Evolutionary conservation across 78 protist species (phyloP).

Genomic region (Cavenderia fasciculata): DNA sequence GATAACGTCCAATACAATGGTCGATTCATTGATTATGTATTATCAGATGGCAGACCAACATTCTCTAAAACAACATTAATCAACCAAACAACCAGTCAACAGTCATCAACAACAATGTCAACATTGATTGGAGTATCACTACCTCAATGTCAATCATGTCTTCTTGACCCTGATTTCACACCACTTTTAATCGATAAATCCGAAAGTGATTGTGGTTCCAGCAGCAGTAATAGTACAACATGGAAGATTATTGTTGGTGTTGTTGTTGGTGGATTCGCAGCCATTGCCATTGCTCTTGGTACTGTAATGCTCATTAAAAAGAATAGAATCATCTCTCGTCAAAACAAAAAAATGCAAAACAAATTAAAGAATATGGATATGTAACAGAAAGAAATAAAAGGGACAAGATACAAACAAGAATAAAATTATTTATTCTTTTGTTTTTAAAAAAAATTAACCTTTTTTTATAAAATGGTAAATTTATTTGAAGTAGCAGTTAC

Average conservation of each 20-base stretch:
- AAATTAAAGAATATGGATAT: no score
- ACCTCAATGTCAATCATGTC: neutral
- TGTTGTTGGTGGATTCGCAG: neutral
- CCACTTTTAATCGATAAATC: no score
- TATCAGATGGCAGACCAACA: slow-evolving; percentile 24
- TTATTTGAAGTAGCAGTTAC: slow-evolving; percentile 49
- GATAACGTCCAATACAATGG: slow-evolving; percentile 23
- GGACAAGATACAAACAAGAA: no score
- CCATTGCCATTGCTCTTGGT: neutral
- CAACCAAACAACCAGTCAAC: neutral
- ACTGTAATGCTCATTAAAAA: neutral
- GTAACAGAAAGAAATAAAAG: no score
- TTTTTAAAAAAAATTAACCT: no score
- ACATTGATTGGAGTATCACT: neutral
- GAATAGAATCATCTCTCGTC: no score
- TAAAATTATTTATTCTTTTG: no score
- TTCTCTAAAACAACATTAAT: neutral
- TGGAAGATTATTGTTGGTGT: neutral
- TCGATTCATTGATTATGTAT: slow-evolving; percentile 5
- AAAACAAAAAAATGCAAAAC: no score
- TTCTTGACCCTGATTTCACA: slow-evolving; percentile 7
- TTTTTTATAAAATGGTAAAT: slow-evolving; percentile 50
- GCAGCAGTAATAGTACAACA: no score
- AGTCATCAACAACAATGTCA: no score
- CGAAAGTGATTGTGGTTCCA: no score